Conservation (phyloP, 169 alveolate genomes). For the Eimeria zaria region DNA sequence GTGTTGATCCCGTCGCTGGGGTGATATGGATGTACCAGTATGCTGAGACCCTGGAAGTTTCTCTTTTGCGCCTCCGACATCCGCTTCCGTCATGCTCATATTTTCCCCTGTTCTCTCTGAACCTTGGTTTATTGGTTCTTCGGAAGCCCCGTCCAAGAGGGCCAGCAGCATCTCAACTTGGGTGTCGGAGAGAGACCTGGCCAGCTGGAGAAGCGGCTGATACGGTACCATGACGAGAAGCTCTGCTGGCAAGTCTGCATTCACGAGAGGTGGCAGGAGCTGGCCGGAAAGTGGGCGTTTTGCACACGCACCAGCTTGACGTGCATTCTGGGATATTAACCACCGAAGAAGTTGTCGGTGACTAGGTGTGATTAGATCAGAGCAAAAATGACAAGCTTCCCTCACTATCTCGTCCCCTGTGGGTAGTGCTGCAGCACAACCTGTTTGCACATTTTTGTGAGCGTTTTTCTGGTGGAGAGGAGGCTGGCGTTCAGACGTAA, state of each 20-base stretch:
- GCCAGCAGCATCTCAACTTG: conserved; percentile 34
- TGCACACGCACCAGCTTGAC: background rate
- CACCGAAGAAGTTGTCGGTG: conserved; percentile 13
- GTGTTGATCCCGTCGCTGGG: background rate
- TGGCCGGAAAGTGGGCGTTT: background rate
- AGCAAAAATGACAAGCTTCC: background rate
- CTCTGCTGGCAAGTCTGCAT: background rate
- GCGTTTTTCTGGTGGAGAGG: background rate
- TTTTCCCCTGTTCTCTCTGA: background rate
- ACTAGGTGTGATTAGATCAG: background rate
- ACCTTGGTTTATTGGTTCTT: background rate
- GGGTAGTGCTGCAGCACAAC: background rate
- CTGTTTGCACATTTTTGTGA: background rate
- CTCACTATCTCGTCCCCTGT: background rate
- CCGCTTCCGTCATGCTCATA: background rate
- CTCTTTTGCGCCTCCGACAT: background rate
- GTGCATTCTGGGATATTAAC: background rate
- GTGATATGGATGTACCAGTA: background rate
- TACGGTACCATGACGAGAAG: background rate
- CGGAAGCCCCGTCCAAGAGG: background rate
- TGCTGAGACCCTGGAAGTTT: background rate
- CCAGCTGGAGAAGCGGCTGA: conserved; percentile 25
- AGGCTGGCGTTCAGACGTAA: background rate
- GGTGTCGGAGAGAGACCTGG: conserved; percentile 6
- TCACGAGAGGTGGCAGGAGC: background rate